Evolutionary conservation across 2,329 filamentous ascomycete species (phyloP).

Genomic region (Cladosporium sp.): DNA sequence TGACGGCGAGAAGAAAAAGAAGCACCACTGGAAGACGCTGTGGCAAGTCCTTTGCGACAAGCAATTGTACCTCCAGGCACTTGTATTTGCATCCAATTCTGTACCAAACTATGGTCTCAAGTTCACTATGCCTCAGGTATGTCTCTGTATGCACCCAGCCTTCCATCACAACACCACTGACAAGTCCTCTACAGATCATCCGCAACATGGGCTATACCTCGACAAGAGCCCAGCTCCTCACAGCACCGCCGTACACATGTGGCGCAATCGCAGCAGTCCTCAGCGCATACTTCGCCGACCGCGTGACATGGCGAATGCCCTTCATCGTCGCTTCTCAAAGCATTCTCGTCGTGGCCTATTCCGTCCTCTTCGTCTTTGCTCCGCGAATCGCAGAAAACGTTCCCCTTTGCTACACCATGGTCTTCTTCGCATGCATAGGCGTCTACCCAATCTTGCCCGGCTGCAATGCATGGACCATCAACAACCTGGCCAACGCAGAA

Average conservation of each 20-base stretch:
- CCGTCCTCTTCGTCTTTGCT: constrained; percentile 25
- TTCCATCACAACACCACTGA: neutral
- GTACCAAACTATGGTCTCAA: constrained; percentile 33
- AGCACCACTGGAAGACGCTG: constrained; percentile 8
- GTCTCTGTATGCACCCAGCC: constrained; percentile 1
- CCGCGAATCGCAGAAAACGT: constrained; percentile 12
- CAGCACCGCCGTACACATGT: constrained; percentile 27
- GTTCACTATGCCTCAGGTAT: constrained; percentile 48
- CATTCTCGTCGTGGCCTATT: constrained; percentile 27
- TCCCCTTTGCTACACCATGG: constrained; percentile 24
- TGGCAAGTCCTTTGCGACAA: constrained; percentile 17
- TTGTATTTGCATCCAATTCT: constrained; percentile 23
- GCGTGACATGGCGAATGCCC: constrained; percentile 29
- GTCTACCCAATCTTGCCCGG: constrained; percentile 29
- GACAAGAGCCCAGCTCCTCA: constrained; percentile 24
- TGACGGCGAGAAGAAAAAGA: constrained; percentile 12
- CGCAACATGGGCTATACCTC: constrained; percentile 22
- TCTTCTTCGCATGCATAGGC: constrained; percentile 27
- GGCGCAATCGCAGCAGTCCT: constrained; percentile 30
- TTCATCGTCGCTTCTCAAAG: constrained; percentile 27
- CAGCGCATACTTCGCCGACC: constrained; percentile 29
- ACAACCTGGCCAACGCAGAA: constrained; percentile 31
- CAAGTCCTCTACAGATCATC: neutral
- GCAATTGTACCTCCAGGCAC: constrained; percentile 23
- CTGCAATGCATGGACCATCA: constrained; percentile 28